phyloP scores from a whole-genome alignment of 768 basidiomycete species.

The Rhodotorula taiwanensis region DNA sequence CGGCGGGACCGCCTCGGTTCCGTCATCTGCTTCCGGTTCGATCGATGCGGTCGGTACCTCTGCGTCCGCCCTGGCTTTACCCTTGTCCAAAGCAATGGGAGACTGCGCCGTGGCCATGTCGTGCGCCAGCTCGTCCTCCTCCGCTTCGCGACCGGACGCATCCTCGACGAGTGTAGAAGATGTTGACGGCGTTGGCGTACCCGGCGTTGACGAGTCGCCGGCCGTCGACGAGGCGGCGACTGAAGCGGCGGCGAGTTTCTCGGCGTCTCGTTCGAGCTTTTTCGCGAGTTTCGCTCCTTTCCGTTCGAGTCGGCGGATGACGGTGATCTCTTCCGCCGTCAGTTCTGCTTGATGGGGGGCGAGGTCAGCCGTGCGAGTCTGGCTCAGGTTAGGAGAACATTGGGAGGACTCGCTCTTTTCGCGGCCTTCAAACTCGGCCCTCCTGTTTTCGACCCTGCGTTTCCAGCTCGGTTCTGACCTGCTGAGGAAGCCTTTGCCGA shows the following conservation, averaged over 20 bases:
- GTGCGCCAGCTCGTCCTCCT: constrained; percentile 12
- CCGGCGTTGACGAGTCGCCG: too few species aligned
- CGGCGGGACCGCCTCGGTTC: constrained; percentile 1
- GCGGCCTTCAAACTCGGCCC: constrained; percentile 51
- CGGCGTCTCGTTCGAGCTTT: constrained; percentile 70
- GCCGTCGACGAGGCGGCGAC: constrained; percentile 24
- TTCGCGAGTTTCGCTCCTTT: constrained; percentile 89
- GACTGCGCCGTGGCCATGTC: constrained; percentile 11
- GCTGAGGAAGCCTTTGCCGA: constrained; percentile 92
- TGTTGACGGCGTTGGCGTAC: not conserved
- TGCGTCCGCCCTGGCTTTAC: too few species aligned
- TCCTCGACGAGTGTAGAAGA: not conserved
- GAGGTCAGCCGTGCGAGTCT: not conserved
- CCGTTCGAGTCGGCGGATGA: constrained; percentile 75
- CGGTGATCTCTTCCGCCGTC: constrained; percentile 86
- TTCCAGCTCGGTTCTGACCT: constrained; percentile 94
- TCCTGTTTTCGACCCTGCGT: constrained; percentile 63
- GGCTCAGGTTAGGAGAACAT: constrained; percentile 40
- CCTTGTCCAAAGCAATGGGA: not conserved
- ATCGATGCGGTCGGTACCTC: too few species aligned
- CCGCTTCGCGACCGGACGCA: not conserved
- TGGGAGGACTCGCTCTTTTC: constrained; percentile 53
- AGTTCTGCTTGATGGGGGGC: constrained; percentile 49
- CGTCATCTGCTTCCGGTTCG: constrained; percentile 19
- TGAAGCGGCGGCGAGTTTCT: constrained; percentile 41